Conservation (phyloP, 1,284 basidiomycete species). For the Coniophora puteana region DNA sequence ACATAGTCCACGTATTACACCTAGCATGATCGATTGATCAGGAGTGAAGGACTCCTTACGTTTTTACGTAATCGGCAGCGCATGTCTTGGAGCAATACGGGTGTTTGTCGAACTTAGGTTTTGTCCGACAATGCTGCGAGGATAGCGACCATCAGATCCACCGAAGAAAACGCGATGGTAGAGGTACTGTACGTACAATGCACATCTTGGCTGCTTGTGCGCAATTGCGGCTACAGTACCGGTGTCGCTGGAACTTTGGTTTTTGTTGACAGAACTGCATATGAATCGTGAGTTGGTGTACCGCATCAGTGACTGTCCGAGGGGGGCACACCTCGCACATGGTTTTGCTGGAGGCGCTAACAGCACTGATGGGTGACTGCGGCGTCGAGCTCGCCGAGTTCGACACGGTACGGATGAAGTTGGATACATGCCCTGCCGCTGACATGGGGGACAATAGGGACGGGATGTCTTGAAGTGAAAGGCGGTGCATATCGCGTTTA, state of each 20-base stretch:
- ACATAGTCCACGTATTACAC: no score
- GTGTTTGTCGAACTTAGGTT: conserved; percentile 30
- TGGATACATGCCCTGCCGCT: no score
- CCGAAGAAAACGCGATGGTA: no score
- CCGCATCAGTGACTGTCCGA: neutral
- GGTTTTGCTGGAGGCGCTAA: no score
- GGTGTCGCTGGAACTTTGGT: conserved; percentile 47
- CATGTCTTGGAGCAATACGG: conserved; percentile 30
- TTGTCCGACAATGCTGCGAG: conserved; percentile 26
- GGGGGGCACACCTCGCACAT: conserved; percentile 27
- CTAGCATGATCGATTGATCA: no score
- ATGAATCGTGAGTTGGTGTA: conserved; percentile 8
- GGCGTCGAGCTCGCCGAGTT: no score
- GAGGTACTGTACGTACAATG: conserved; percentile 16
- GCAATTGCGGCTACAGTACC: conserved; percentile 61
- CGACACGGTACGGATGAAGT: no score
- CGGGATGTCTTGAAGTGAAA: conserved; percentile 28
- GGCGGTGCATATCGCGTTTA: conserved; percentile 23
- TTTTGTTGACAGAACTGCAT: conserved; percentile 52
- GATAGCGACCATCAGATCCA: conserved; percentile 3
- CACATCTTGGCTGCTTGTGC: conserved; percentile 40
- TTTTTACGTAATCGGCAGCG: conserved; percentile 12
- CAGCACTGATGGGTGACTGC: no score
- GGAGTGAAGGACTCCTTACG: neutral
- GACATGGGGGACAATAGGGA: conserved; percentile 15